These are phyloP conservation scores for Dactylis glomerata DNA, from an alignment of 176 grass and related monocot genomes.

Conservation along the genomic window DNA sequence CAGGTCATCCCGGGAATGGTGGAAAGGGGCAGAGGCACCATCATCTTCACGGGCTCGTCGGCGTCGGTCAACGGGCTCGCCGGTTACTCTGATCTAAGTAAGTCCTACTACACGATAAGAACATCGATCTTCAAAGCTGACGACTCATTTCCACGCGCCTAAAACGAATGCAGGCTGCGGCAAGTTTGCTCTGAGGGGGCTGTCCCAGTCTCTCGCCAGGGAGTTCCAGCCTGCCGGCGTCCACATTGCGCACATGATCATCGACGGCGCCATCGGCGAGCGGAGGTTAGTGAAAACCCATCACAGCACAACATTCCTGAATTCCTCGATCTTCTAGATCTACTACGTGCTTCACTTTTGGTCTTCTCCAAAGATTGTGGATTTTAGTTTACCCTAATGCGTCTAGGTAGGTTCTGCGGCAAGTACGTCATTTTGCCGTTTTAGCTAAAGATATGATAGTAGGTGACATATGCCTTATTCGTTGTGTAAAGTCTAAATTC, in stretches of 20 bases:
- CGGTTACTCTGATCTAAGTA: conserved; percentile 69
- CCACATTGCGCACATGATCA: conserved; percentile 84
- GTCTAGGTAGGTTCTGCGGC: not conserved
- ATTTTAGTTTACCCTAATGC: not conserved
- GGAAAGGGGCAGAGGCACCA: conserved; percentile 77
- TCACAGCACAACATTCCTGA: not conserved
- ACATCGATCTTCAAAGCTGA: not conserved
- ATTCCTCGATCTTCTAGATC: not conserved
- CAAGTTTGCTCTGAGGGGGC: conserved; percentile 79
- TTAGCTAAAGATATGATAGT: not conserved
- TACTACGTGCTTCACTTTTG: not conserved
- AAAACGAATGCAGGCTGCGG: conserved; percentile 53
- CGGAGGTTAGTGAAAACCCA: conserved; percentile 47
- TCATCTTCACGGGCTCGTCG: conserved; percentile 84
- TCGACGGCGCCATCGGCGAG: conserved; percentile 61
- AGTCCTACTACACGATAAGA: not conserved
- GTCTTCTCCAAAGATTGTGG: not conserved
- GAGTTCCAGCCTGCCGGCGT: conserved; percentile 76
- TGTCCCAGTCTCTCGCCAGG: conserved; percentile 73
- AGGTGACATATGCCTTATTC: not conserved
- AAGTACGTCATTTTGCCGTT: not conserved
- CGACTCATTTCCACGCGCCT: not conserved
- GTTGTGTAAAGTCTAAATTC: not conserved
- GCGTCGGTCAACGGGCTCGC: conserved; percentile 61
- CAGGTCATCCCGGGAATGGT: conserved; percentile 91